Base-by-base conservation (phyloP, 2,329 filamentous ascomycete genomes). In the Fusarium keratoplasticum region DNA sequence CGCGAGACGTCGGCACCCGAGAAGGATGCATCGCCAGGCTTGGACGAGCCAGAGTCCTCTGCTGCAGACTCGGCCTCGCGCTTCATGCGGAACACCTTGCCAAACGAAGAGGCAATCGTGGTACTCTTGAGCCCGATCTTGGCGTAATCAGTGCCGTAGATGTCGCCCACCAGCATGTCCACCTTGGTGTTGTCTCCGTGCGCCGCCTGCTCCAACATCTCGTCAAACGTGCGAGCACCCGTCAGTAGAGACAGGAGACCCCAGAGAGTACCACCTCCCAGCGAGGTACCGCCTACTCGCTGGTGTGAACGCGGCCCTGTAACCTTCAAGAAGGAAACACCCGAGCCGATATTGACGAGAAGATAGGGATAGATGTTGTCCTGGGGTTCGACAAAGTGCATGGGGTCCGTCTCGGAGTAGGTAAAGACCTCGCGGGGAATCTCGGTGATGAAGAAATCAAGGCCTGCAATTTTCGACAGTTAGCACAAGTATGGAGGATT, bases 371-470 rank as follows among this genome's bases (percentile, higher is more conserved):
- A 98, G 69, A 98, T 95, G 76, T 86, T 85, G 76, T 96, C 91
- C n/a, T 91, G 87, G 1, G 95, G 91, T 70, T 92, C 90, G 75
- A 93, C 91, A 81, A 98, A 98, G 79, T 94, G 90, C 93, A 98
- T 97, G 6, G 95, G 95, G 77, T 96, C 92, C 36, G 90, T 89
- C 82, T 97, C 96, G 81, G 93, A 95, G 84, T 98, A 98, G 22
- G 95, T 98, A 80, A 99, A 99, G 64, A 99, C 96, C 84, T 99
- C 96, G 76, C 93, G 91, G 22, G 96, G 96, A 69, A 99, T 98
- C 82, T 98, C 95, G 74, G 95, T 97, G 80, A 98, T 98, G 87
- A 99, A 98, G 86, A 98, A 99, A 82, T 99, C 96, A 50, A 99
- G 91, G 14, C 96, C 95, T 95, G 20, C 20, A 9, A 29, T 18